Conservation (phyloP, 2,329 filamentous ascomycete genomes). For the Diaporthe aspalathi region DNA sequence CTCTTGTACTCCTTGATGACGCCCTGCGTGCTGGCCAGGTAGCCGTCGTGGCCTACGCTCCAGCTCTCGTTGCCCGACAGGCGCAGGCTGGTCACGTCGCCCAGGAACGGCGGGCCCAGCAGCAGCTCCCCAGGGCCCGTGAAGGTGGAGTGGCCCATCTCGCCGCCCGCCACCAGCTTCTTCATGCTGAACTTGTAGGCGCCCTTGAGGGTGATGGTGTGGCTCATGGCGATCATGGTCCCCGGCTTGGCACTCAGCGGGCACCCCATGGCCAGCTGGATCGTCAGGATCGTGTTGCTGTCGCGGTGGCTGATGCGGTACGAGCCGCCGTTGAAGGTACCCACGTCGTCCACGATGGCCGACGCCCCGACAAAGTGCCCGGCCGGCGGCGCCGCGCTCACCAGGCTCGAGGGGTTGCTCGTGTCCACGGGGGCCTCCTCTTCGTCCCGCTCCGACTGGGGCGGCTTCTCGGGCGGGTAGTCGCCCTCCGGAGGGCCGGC, state of each 20-base stretch:
- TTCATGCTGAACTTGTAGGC: slow-evolving; percentile 88
- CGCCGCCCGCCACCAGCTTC: slow-evolving; percentile 86
- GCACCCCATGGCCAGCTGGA: slow-evolving; percentile 90
- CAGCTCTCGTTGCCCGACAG: slow-evolving; percentile 79
- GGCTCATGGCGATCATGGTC: slow-evolving; percentile 94
- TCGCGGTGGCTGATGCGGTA: slow-evolving; percentile 94
- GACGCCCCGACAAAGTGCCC: slow-evolving; percentile 73
- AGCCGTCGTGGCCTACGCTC: slow-evolving; percentile 88
- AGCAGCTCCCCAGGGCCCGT: slow-evolving; percentile 93
- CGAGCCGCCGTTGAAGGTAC: slow-evolving; percentile 96
- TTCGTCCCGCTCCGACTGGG: slow-evolving; percentile 39
- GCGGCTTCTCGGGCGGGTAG: slow-evolving; percentile 46
- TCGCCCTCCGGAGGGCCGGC: slow-evolving; percentile 42
- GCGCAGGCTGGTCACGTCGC: slow-evolving; percentile 62
- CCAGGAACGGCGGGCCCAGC: slow-evolving; percentile 57
- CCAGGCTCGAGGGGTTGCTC: slow-evolving; percentile 49
- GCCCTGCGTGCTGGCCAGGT: slow-evolving; percentile 87
- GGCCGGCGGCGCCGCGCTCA: slow-evolving; percentile 54
- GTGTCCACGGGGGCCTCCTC: slow-evolving; percentile 45
- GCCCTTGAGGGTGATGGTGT: slow-evolving; percentile 85
- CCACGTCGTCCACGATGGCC: slow-evolving; percentile 81
- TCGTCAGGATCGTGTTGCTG: slow-evolving; percentile 87
- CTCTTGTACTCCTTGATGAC: slow-evolving; percentile 88
- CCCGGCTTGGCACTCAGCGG: slow-evolving; percentile 84
- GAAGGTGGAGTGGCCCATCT: slow-evolving; percentile 82